Evolutionary conservation across 2,329 filamentous ascomycete species (phyloP).

Genomic region (Phaeosphaeriaceae sp.): DNA sequence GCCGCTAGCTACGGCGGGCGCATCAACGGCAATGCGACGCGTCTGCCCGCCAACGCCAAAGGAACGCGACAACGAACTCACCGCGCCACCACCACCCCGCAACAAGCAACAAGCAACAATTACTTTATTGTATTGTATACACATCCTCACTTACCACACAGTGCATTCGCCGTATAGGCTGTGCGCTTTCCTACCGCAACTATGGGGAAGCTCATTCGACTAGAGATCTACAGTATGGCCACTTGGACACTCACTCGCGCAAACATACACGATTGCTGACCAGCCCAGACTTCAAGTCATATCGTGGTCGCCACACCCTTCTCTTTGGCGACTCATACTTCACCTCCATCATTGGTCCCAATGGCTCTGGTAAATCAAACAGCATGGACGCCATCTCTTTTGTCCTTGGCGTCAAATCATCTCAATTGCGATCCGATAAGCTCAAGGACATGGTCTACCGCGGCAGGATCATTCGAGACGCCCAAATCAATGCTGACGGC

Average conservation of each 20-base stretch:
- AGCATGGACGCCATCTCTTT: constrained; percentile 99
- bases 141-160: constrained; percentile 3
- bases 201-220: constrained; percentile 95
- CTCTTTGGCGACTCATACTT: constrained; percentile 98
- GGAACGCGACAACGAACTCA: constrained; percentile 10
- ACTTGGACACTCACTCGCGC: constrained; percentile 8
- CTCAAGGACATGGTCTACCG: constrained; percentile 95
- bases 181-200: constrained; percentile 23
- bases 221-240: constrained; percentile 88
- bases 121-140: constrained; percentile 3
- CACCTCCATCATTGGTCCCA: constrained; percentile 98
- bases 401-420: constrained; percentile 97
- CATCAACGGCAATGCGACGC: constrained; percentile 15
- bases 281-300: constrained; percentile 91
- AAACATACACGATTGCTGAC: constrained; percentile 19
- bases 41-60: constrained; percentile 11
- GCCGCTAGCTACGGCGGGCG: constrained; percentile 34
- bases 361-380: constrained; percentile 99
- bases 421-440: constrained; percentile 93
- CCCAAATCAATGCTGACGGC: constrained; percentile 89
- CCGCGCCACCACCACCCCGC: constrained; percentile 5
- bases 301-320: constrained; percentile 93
- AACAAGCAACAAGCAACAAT: too few relatives aligned
- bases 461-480: constrained; percentile 88
- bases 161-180: constrained; percentile 18